Conservation (phyloP, 306 rosid genomes). For the Begonia masoniana region DNA sequence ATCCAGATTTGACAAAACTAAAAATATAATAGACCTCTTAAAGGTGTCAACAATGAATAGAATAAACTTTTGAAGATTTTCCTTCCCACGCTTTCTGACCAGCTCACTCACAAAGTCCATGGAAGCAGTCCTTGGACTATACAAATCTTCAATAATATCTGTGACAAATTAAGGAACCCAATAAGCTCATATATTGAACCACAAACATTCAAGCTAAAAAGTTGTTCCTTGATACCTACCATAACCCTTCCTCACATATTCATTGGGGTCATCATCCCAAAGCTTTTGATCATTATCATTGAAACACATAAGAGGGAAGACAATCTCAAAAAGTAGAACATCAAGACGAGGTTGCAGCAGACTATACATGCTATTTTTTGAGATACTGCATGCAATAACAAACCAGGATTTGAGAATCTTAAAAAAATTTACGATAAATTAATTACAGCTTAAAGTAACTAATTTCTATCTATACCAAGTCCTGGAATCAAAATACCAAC, state of each 20-base stretch:
- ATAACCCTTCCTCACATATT: slow-evolving; percentile 95
- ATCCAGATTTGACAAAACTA: too few relatives aligned
- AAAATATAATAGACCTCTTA: slow-evolving; percentile 38
- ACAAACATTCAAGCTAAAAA: slow-evolving; percentile 2
- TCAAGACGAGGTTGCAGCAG: slow-evolving; percentile 80
- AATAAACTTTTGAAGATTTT: slow-evolving; percentile 82
- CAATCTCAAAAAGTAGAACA: slow-evolving; percentile 80
- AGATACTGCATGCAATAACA: slow-evolving; percentile 47
- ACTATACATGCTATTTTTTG: slow-evolving; percentile 69
- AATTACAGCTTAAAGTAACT: too few relatives aligned
- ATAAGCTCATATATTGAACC: slow-evolving; percentile 11
- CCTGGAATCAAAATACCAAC: too few relatives aligned
- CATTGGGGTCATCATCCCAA: slow-evolving; percentile 98
- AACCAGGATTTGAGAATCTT: too few relatives aligned
- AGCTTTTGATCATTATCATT: slow-evolving; percentile 84
- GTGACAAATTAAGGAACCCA: slow-evolving; percentile 10
- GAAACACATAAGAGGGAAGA: slow-evolving; percentile 94
- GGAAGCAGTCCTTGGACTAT: slow-evolving; percentile 95
- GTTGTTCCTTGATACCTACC: slow-evolving; percentile 36
- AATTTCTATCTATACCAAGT: too few relatives aligned
- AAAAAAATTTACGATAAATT: too few relatives aligned
- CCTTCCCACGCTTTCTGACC: slow-evolving; percentile 90
- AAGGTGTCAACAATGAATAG: slow-evolving; percentile 74
- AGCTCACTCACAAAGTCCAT: slow-evolving; percentile 97
- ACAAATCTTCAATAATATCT: slow-evolving; percentile 94